These are phyloP conservation scores for Telfairia occidentalis DNA, from an alignment of 331 rosid species.

Conservation along the genomic window DNA sequence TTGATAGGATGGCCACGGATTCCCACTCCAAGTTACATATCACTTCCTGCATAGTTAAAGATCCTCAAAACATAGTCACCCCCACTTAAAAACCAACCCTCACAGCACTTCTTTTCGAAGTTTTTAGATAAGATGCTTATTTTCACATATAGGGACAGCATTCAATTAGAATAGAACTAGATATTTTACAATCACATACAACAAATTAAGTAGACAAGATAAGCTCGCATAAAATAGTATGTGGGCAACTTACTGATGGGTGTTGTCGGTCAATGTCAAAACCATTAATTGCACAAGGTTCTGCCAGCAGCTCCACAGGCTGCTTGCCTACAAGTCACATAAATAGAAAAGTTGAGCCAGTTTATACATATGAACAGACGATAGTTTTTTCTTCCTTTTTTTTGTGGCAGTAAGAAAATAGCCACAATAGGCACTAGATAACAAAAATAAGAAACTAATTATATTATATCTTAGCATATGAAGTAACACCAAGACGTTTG, in stretches of 20 bases:
- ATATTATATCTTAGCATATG: not conserved
- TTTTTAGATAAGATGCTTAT: not conserved
- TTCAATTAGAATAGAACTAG: not conserved
- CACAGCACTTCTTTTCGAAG: not conserved
- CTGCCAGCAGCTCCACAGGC: conserved; percentile 66
- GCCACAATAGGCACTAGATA: not conserved
- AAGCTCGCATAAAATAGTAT: not conserved
- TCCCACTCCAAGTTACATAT: conserved; percentile 93
- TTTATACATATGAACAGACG: not conserved
- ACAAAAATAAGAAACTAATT: not conserved
- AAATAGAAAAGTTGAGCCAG: not conserved
- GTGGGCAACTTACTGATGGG: conserved; percentile 53
- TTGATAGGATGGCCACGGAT: conserved; percentile 62
- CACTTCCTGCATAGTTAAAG: conserved; percentile 50
- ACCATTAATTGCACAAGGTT: conserved; percentile 90
- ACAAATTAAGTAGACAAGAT: not conserved
- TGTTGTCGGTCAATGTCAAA: conserved; percentile 68
- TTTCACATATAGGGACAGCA: not conserved
- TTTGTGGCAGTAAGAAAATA: not conserved
- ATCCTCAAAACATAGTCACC: conserved; percentile 9
- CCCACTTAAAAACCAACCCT: not conserved
- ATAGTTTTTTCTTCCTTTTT: not conserved
- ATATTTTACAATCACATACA: not conserved
- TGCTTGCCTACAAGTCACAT: conserved; percentile 48
- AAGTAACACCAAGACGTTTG: not conserved